A percentile compares a stretch with the other conserved stretches of the same genome.
phyloP scores from a whole-genome alignment of 1,139 yeast species.

The Debaryomycetaceae sp. region DNA sequence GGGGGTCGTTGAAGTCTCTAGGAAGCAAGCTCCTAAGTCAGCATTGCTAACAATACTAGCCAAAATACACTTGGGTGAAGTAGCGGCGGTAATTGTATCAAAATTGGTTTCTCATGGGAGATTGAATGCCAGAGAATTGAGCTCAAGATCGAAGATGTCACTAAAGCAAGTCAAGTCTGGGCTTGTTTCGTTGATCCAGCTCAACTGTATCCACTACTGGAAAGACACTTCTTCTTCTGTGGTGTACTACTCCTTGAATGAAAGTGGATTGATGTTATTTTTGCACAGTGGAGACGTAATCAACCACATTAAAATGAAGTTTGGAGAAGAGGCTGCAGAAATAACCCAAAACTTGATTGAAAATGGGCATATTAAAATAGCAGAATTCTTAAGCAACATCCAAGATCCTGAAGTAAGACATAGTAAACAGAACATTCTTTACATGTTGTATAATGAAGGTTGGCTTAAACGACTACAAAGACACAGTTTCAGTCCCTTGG shows the following conservation, averaged over 20 bases:
- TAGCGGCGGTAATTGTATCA: conserved; percentile 55
- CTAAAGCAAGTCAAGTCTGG: conserved; percentile 49
- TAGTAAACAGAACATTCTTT: conserved; percentile 34
- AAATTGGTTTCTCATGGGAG: conserved; percentile 60
- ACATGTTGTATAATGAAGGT: conserved; percentile 50
- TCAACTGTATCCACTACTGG: conserved; percentile 59
- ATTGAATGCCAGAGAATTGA: conserved; percentile 47
- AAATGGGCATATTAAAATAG: conserved; percentile 62
- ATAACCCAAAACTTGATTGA: conserved; percentile 67
- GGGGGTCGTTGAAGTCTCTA: conserved; percentile 21
- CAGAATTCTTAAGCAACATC: conserved; percentile 52
- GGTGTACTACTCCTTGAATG: conserved; percentile 59
- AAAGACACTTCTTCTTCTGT: conserved; percentile 36
- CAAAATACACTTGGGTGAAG: conserved; percentile 59
- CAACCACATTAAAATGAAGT: conserved; percentile 40
- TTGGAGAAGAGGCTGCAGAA: conserved; percentile 55
- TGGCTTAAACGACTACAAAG: conserved; percentile 47
- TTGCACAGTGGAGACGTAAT: conserved; percentile 79
- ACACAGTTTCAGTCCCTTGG: conserved; percentile 44
- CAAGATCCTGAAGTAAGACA: conserved; percentile 23
- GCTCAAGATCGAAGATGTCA: conserved; percentile 38
- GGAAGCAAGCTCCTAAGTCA: conserved; percentile 60
- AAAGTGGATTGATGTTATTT: conserved; percentile 60
- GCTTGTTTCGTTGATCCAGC: conserved; percentile 62
- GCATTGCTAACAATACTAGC: conserved; percentile 54